A percentile compares a stretch with the other conserved stretches of the same genome.
phyloP scores from a whole-genome alignment of 257 asterid genomes.

The Coffea canephora region DNA sequence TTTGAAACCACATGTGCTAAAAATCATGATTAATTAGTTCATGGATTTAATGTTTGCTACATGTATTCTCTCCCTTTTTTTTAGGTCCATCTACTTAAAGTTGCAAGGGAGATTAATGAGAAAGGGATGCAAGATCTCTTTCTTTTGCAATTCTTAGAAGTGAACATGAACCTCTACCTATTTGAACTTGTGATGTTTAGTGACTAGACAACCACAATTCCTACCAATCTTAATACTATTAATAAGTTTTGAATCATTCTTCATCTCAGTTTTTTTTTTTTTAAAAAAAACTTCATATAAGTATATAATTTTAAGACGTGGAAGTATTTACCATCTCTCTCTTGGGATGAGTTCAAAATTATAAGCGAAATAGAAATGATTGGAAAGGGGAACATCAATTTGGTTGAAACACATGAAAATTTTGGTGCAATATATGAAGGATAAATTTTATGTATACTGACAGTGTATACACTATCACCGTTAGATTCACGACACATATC shows the following conservation, averaged over 20 bases:
- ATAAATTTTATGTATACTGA: too few relatives aligned
- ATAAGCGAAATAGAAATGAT: too few relatives aligned
- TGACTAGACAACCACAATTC: conserved; percentile 3
- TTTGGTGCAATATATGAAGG: background rate
- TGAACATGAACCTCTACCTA: background rate
- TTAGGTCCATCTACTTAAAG: background rate
- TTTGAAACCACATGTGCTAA: background rate
- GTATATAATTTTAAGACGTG: too few relatives aligned
- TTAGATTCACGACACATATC: too few relatives aligned
- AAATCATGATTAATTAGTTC: background rate
- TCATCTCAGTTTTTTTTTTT: too few relatives aligned
- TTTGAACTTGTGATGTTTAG: background rate
- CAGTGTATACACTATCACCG: too few relatives aligned
- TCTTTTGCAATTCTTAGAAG: background rate
- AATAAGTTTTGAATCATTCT: background rate
- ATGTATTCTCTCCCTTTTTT: background rate
- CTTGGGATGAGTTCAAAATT: too few relatives aligned
- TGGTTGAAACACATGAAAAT: background rate
- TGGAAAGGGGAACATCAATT: too few relatives aligned
- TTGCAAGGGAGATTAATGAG: background rate
- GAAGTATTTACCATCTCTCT: too few relatives aligned
- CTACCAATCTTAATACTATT: background rate
- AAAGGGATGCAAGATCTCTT: background rate
- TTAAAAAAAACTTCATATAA: too few relatives aligned
- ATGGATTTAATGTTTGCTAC: background rate